Base-by-base conservation (phyloP, 2,329 filamentous ascomycete genomes). In the Hysterium pulicare region DNA sequence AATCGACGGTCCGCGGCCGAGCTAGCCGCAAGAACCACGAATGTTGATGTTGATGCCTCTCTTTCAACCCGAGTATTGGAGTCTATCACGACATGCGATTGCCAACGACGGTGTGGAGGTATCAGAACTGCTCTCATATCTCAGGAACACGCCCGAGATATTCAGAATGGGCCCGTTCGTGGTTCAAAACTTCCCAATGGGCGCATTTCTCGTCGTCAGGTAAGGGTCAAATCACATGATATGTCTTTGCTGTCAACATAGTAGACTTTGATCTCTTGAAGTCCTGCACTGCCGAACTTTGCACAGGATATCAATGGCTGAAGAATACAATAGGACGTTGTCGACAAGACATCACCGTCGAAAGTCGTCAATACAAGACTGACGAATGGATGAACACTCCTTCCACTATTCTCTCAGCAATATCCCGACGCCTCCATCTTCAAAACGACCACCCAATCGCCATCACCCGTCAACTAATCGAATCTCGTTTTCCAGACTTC, bases 391-490 rank as follows among this genome's bases (percentile, higher is more conserved):
- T 86, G 68, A 98, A 98, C 68, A 77, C 87, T 11, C 83, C 91
- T 3, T 57, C 78, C 20, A 85, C 83, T 42, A 90, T 98, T 49
- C 71, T 90, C 36, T 74, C 82, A 17, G 82, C 87, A 43, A 78
- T 94, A 36, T 77, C 82, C 35, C 85, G 89, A 48, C 82, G 80
- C 41, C 76, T 98, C n/a, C 93, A 98, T 68, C 78, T 95, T n/a
- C 83, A 93, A 61, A 80, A 84, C 47, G 84, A 95, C 67, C 93
- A 98, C 61, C 93, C 93, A 19, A 77, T 98, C 26, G 82, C 81
- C 53, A 95, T 97, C 58, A 97, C 93, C 9, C 83, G 93, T 30
- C 82, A 90, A 57, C 84, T 98, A 48, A 94, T 98, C 61, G 87
- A 97, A 71, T 89, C 87, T 41, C 83, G 85, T 48, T 98, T 97